Evolutionary conservation across 768 basidiomycete genomes (phyloP).

Genomic region (Mycena maculata): DNA sequence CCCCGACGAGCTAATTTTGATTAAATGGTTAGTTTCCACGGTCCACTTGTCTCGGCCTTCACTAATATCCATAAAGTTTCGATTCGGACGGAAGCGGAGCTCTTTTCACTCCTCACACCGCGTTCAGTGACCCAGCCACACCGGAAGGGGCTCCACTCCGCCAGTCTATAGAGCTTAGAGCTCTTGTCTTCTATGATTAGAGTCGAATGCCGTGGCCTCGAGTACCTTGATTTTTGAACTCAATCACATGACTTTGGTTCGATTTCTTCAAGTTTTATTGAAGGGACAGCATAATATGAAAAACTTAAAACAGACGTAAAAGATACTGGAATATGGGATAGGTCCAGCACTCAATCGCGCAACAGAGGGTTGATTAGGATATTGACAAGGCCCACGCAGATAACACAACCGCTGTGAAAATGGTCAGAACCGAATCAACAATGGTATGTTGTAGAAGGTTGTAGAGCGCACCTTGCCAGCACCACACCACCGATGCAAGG

Average conservation of each 20-base stretch:
- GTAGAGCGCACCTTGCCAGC: slow-evolving; percentile 6
- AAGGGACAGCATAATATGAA: background rate
- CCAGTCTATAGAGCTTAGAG: slow-evolving; percentile 31
- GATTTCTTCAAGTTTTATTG: background rate
- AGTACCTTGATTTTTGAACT: background rate
- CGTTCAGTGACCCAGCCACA: slow-evolving; percentile 20
- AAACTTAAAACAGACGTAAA: background rate
- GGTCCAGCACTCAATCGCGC: slow-evolving; percentile 9
- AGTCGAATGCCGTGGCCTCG: background rate
- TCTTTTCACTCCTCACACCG: slow-evolving; percentile 28
- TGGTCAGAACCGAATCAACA: background rate
- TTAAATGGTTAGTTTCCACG: slow-evolving; percentile 58
- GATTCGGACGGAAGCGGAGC: slow-evolving; percentile 32
- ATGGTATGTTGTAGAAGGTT: background rate
- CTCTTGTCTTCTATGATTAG: slow-evolving; percentile 31
- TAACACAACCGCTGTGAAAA: slow-evolving; percentile 14
- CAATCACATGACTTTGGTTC: background rate
- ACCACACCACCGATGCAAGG: slow-evolving; percentile 26
- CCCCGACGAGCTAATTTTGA: slow-evolving; percentile 23
- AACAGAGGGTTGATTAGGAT: slow-evolving; percentile 23
- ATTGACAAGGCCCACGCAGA: slow-evolving; percentile 27
- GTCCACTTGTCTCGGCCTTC: too few species aligned
- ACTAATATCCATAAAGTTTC: background rate
- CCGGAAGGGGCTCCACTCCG: slow-evolving; percentile 26
- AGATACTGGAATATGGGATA: too few species aligned